Evolutionary conservation across 2,329 filamentous ascomycete genomes (phyloP), one percentile per base, ranked within the genome.

Genomic region (Exophiala alcalophila): DNA sequence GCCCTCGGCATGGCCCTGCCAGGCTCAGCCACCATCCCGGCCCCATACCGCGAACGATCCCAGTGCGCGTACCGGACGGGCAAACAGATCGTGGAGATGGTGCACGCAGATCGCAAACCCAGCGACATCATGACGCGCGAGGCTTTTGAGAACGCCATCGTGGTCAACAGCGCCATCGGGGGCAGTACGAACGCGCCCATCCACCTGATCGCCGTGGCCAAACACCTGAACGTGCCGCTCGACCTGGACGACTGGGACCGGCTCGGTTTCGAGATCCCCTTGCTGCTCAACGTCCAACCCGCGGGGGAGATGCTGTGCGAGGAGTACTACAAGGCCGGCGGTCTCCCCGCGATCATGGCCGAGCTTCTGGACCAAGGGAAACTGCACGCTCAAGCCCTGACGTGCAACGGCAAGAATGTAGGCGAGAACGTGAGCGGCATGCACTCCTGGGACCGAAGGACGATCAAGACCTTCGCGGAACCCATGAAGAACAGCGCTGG

Each of bases 151-250:
- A 78, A 78, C 46, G 73, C 72, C 5, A 74, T 78, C 19, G 70
- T 71, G 4, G 67, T 66, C 28, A 77, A 76, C 47, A 73, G 72
- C 2, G 74, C 74, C 14, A 75, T 78, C 39, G 75, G 75, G 18
- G 75, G 75, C 10, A 75, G 71, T 49, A 77, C 74, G 3, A 78
- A 78, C 48, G 74, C 74, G 0, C 73, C 74, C 0, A 76, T 78
- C 34, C 75, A 78, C 54, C 60, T 78, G 33, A 72, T 70, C 26
- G 75, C 74, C 7, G 68, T 78, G 15, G 74, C 75, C 2, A 72
- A 71, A 46, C 74, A 78, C 39, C 68, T 75, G 8, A 73, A 73
- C 1, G 68, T 78, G 1, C 57, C 66, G 1, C 57, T 78, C 0
- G 63, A 68, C 9, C 57, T 76, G 21, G 69, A 78, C 47, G 74